Percentiles rank a stretch among this genome's conserved stretches.
phyloP scores from a whole-genome alignment of 2,329 filamentous ascomycete genomes.

The Diaporthe velutina region DNA sequence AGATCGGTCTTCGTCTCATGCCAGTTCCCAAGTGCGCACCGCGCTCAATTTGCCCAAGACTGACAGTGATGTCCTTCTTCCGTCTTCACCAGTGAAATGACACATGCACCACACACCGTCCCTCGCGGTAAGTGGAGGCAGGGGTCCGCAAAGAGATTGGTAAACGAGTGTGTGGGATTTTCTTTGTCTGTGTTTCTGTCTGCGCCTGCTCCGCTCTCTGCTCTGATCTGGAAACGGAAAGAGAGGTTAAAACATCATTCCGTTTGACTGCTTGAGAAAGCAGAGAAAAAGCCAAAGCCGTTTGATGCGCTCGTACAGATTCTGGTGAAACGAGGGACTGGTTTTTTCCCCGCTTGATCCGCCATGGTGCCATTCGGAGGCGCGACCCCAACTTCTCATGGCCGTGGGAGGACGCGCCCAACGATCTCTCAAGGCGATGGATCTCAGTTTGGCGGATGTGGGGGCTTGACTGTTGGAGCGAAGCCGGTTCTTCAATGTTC shows the following conservation, averaged over 20 bases:
- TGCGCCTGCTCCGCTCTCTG: slow-evolving; percentile 15
- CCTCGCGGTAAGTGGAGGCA: slow-evolving; percentile 22
- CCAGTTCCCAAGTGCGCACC: slow-evolving; percentile 20
- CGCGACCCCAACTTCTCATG: slow-evolving; percentile 1
- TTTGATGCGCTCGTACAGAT: slow-evolving; percentile 30
- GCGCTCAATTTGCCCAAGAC: background rate
- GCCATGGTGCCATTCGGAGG: slow-evolving; percentile 9
- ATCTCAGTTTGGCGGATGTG: slow-evolving; percentile 16
- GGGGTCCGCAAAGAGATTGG: slow-evolving; percentile 22
- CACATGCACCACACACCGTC: slow-evolving; percentile 1
- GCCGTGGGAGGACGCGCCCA: background rate
- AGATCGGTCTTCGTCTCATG: slow-evolving; percentile 16
- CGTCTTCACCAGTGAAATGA: slow-evolving; percentile 7
- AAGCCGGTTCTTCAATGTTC: background rate
- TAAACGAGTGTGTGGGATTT: slow-evolving; percentile 32
- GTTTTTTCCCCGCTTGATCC: slow-evolving; percentile 17
- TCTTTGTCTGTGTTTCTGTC: slow-evolving; percentile 32
- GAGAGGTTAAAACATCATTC: slow-evolving; percentile 17
- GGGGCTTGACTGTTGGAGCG: slow-evolving; percentile 1
- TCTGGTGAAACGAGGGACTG: slow-evolving; percentile 23
- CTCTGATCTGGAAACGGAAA: slow-evolving; percentile 21
- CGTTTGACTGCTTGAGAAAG: slow-evolving; percentile 17
- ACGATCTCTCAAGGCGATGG: slow-evolving; percentile 5
- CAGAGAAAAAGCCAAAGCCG: slow-evolving; percentile 21
- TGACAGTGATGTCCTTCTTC: background rate